A percentile compares a stretch with the other conserved stretches of the same genome.
phyloP scores from a whole-genome alignment of 208 protist species.

The Trypanosoma lewisi region DNA sequence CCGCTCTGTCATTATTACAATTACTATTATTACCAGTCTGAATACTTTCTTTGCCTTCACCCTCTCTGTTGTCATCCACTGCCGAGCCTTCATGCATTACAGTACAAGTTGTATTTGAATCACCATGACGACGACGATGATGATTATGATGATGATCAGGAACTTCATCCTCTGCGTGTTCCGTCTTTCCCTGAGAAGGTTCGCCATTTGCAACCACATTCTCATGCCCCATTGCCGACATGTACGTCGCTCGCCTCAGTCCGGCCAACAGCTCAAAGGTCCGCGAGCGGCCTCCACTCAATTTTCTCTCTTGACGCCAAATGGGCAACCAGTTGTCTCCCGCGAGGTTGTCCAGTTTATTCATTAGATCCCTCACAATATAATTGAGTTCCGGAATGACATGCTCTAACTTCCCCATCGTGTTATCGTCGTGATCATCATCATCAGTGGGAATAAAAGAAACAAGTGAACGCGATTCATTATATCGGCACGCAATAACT shows the following conservation, averaged over 20 bases:
- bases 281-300: conserved; percentile 3
- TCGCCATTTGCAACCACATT: background rate
- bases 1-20: conserved; percentile 25
- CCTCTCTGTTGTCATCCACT: background rate
- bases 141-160: no score
- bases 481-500: conserved; percentile 24
- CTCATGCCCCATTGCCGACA: background rate
- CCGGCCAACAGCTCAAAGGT: background rate
- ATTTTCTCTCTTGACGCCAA: conserved; percentile 6
- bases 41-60: background rate
- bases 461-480: conserved; percentile 9
- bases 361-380: conserved; percentile 2
- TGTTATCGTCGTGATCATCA: background rate
- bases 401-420: background rate
- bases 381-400: conserved; percentile 16
- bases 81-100: no score
- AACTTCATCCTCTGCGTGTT: background rate
- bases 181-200: background rate
- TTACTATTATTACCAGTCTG: conserved; percentile 5
- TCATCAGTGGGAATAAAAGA: background rate
- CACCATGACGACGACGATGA: no score
- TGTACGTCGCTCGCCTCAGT: background rate
- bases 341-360: background rate
- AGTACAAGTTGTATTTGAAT: no score
- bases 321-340: background rate